Evolutionary conservation across 2,329 filamentous ascomycete species (phyloP).

Genomic region (Microcera coccophila): DNA sequence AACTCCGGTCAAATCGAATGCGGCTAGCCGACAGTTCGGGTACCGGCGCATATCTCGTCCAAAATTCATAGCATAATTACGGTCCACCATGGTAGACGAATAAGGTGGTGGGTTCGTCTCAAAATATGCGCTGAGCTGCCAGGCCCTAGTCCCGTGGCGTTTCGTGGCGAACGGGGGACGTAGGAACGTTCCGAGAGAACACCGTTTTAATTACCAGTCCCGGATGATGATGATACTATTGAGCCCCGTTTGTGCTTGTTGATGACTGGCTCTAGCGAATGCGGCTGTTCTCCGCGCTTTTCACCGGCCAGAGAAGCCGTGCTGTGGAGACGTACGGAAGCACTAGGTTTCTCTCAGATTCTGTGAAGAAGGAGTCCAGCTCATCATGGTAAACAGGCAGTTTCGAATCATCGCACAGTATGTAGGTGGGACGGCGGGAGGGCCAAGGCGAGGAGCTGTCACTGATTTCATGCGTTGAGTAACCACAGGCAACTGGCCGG

Average conservation of each 20-base stretch:
- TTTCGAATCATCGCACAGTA: constrained; percentile 32
- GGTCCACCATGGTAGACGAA: neutral
- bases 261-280: constrained; percentile 11
- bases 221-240: no score
- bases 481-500: constrained; percentile 19
- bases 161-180: constrained; percentile 8
- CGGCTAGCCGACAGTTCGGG: constrained; percentile 19
- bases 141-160: constrained; percentile 4
- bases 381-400: constrained; percentile 12
- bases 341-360: constrained; percentile 11
- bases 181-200: constrained; percentile 13
- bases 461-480: constrained; percentile 21
- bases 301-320: constrained; percentile 22
- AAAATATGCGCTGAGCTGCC: constrained; percentile 1
- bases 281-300: constrained; percentile 15
- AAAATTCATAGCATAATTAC: constrained; percentile 5
- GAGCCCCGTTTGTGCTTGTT: neutral
- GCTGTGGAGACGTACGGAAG: constrained; percentile 16
- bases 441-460: constrained; percentile 24
- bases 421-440: constrained; percentile 25
- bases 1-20: constrained; percentile 16
- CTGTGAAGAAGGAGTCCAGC: constrained; percentile 8
- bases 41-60: constrained; percentile 11
- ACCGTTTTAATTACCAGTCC: constrained; percentile 15
- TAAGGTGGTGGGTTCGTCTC: constrained; percentile 1